Conservation (phyloP, 2,329 filamentous ascomycete genomes). For the Pseudogymnoascus sp. region DNA sequence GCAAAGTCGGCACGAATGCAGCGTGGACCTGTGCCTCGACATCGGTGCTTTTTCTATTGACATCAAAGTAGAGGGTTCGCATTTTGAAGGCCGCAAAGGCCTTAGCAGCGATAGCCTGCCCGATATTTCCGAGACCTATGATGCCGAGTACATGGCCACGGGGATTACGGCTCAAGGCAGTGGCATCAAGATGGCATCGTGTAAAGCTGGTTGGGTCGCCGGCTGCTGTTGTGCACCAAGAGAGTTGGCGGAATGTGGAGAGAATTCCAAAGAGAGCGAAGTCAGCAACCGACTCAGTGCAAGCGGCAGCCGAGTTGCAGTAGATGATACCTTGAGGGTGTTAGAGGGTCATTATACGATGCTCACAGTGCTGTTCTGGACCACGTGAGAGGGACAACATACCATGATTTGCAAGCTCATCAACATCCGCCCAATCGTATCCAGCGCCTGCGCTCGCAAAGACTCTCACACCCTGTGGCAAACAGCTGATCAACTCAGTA, state of each 20-base stretch:
- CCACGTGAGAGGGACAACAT: constrained; percentile 5
- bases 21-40: constrained; percentile 39
- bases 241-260: constrained; percentile 59
- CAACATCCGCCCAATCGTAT: constrained; percentile 57
- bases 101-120: constrained; percentile 54
- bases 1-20: constrained; percentile 43
- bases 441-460: constrained; percentile 55
- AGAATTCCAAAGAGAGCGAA: constrained; percentile 63
- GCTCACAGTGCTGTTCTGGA: background rate
- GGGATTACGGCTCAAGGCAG: constrained; percentile 56
- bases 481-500: constrained; percentile 45
- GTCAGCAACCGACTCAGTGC: constrained; percentile 66
- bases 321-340: constrained; percentile 48
- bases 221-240: constrained; percentile 40
- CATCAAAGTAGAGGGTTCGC: constrained; percentile 57
- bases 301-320: constrained; percentile 63
- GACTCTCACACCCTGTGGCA: constrained; percentile 47
- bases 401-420: constrained; percentile 51
- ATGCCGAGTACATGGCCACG: constrained; percentile 55
- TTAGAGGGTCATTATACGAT: background rate
- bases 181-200: constrained; percentile 53
- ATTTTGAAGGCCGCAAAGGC: constrained; percentile 55
- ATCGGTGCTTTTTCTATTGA: constrained; percentile 36
- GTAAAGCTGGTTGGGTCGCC: constrained; percentile 35
- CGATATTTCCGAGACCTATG: constrained; percentile 63